Base-by-base conservation (phyloP, 2,329 filamentous ascomycete species). In the Sporothrix inflata region DNA sequence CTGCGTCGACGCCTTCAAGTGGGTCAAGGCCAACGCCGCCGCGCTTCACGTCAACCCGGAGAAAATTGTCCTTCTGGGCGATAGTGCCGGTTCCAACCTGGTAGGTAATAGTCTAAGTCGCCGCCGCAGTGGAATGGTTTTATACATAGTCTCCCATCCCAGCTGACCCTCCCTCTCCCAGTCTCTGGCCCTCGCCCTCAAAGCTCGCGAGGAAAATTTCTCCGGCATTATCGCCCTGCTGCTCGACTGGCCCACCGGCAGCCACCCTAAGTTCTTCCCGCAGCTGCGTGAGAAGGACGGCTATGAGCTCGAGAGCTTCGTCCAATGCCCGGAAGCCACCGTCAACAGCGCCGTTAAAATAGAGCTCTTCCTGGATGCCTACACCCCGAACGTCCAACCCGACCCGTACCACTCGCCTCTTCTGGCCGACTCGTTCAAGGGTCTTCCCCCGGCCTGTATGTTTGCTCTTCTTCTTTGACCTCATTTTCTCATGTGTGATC, bases 51-150 rank as follows among this genome's bases (percentile, higher is more conserved):
- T 78, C 40, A 73, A 82, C 73, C 75, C 79, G 0, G 78, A 80
- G 53, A 80, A 77, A 16, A 79, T 87, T 5, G 81, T 86, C 42
- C 74, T 86, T 16, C 83, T 83, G 0, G 85, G 85, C 14, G 84
- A 85, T 51, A 86, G 85, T 60, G 84, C 85, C 0, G 85, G 85
- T 38, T 85, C 82, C 4, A 86, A 78, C 73, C 27, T 80, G 78
- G 76, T 42, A 42, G 12, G 40, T 42, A 42, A 7, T 12, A 42
- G 6, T 7, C 40, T 42, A 42, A 42, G 6, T 12, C 12, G n/a
- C n/a, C n/a, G n/a, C n/a, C n/a, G n/a, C n/a, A n/a, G n/a, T n/a
- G n/a, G n/a, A n/a, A n/a, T n/a, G n/a, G n/a, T n/a, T n/a, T n/a
- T n/a, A n/a, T n/a, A n/a, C n/a, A n/a, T n/a, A n/a, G n/a, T n/a